A percentile compares a stretch with the other conserved stretches of the same genome.
These are phyloP conservation scores for Phytophthora niederhauseri DNA, from an alignment of 352 stramenopile genomes.

Conservation along the genomic window DNA sequence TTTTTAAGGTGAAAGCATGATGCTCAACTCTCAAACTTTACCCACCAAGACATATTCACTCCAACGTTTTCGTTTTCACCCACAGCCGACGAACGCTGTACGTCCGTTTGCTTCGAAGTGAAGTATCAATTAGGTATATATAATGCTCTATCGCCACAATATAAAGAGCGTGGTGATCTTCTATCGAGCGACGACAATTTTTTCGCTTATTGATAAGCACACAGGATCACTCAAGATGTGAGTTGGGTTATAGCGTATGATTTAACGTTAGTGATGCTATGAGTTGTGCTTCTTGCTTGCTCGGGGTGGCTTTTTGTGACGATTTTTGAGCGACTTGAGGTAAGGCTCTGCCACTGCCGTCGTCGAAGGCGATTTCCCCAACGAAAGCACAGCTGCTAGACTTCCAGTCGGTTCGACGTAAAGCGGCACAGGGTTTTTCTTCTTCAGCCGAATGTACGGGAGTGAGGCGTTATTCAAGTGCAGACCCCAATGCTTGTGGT, in stretches of 20 bases:
- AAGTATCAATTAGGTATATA: constrained; percentile 29
- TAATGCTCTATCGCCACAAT: constrained; percentile 17
- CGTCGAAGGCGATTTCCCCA: constrained; percentile 10
- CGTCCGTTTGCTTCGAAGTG: constrained; percentile 27
- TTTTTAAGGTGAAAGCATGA: constrained; percentile 27
- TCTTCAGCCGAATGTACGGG: constrained; percentile 76
- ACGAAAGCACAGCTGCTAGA: constrained; percentile 12
- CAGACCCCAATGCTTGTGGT: constrained; percentile 57
- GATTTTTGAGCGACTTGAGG: constrained; percentile 79
- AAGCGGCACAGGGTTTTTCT: constrained; percentile 45
- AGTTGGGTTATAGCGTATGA: not conserved
- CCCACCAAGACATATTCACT: constrained; percentile 19
- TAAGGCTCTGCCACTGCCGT: constrained; percentile 56
- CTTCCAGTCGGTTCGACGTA: constrained; percentile 31
- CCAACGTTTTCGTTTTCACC: constrained; percentile 24
- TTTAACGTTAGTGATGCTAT: constrained; percentile 1
- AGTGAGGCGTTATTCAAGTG: constrained; percentile 63
- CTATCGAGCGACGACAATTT: not conserved
- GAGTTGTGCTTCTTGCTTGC: constrained; percentile 4
- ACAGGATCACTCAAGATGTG: not conserved
- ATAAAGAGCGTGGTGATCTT: constrained; percentile 16
- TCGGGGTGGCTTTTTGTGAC: constrained; percentile 32
- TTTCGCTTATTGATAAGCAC: not conserved
- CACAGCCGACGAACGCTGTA: constrained; percentile 18
- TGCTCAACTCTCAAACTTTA: constrained; percentile 2